Percentiles rank a stretch among this genome's conserved stretches.
Evolutionary conservation across 2,329 filamentous ascomycete genomes (phyloP).

Genomic region (Pestalotiopsis sp.): DNA sequence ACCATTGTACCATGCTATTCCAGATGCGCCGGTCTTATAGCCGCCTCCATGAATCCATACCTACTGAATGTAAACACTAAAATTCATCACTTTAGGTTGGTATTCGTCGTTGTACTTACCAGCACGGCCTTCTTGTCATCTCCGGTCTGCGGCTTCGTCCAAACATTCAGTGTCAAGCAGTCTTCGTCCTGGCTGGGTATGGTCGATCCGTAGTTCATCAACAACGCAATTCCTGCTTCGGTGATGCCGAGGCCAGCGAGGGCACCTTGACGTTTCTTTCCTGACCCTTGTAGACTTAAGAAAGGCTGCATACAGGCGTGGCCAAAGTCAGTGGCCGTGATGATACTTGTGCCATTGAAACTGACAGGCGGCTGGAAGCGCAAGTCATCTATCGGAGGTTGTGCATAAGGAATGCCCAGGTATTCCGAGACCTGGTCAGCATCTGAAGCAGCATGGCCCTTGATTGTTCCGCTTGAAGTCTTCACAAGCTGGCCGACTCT

Average conservation of each 20-base stretch:
- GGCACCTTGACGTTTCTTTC: background rate
- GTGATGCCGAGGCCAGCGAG: background rate
- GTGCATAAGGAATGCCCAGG: slow-evolving; percentile 20
- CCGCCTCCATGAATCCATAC: slow-evolving; percentile 7
- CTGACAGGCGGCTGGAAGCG: slow-evolving; percentile 16
- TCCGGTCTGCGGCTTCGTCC: slow-evolving; percentile 24
- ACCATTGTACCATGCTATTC: slow-evolving; percentile 6
- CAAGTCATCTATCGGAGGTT: slow-evolving; percentile 16
- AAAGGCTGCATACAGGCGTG: slow-evolving; percentile 5
- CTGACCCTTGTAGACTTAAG: background rate
- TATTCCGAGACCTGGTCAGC: slow-evolving; percentile 6
- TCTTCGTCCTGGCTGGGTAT: slow-evolving; percentile 12
- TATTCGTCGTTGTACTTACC: background rate
- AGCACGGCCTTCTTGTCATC: slow-evolving; percentile 5
- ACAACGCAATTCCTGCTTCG: background rate
- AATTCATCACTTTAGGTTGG: background rate
- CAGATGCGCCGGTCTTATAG: background rate
- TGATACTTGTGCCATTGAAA: background rate
- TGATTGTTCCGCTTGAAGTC: slow-evolving; percentile 7
- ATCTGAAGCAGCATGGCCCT: slow-evolving; percentile 6
- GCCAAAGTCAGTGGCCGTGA: slow-evolving; percentile 7
- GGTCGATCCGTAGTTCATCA: slow-evolving; percentile 10
- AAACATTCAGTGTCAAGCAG: slow-evolving; percentile 42
- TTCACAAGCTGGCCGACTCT: slow-evolving; percentile 5
- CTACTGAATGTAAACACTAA: background rate